phyloP scores from a whole-genome alignment of 768 basidiomycete genomes.

The Suillus hirtellus region DNA sequence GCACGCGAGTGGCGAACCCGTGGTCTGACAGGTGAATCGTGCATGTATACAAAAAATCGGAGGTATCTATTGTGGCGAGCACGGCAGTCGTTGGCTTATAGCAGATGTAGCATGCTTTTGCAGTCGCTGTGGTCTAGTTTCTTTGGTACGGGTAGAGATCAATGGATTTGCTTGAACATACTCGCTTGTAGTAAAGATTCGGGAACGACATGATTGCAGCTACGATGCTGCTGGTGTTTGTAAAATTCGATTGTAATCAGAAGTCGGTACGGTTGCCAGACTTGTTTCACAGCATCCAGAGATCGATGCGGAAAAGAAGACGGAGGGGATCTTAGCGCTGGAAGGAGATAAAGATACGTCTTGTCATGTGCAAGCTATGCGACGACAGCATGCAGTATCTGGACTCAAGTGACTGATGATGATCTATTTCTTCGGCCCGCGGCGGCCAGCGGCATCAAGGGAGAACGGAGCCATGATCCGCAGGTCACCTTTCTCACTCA shows the following conservation, averaged over 20 bases:
- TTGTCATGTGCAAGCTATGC: conserved; percentile 9
- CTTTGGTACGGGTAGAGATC: conserved; percentile 5
- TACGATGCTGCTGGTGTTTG: neutral
- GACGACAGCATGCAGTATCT: neutral
- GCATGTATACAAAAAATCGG: conserved; percentile 88
- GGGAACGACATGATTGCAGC: conserved; percentile 59
- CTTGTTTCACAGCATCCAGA: neutral
- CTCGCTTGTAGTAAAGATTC: conserved; percentile 90
- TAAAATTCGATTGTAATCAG: neutral
- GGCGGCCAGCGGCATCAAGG: neutral
- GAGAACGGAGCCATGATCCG: neutral
- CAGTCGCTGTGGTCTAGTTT: conserved; percentile 70
- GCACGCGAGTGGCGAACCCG: conserved; percentile 65
- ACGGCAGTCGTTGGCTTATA: conserved; percentile 80
- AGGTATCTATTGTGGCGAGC: conserved; percentile 78
- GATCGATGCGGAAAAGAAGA: conserved; percentile 3
- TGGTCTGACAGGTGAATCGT: conserved; percentile 75
- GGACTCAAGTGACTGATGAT: conserved; percentile 3
- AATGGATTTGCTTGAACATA: conserved; percentile 39
- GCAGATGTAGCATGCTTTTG: conserved; percentile 79
- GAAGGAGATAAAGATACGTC: neutral
- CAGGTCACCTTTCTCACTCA: conserved; percentile 21
- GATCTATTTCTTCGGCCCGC: conserved; percentile 11
- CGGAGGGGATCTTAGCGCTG: conserved; percentile 4
- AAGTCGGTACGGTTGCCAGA: neutral